Conservation (phyloP, 106 monocot species). For the Allium sativum region DNA sequence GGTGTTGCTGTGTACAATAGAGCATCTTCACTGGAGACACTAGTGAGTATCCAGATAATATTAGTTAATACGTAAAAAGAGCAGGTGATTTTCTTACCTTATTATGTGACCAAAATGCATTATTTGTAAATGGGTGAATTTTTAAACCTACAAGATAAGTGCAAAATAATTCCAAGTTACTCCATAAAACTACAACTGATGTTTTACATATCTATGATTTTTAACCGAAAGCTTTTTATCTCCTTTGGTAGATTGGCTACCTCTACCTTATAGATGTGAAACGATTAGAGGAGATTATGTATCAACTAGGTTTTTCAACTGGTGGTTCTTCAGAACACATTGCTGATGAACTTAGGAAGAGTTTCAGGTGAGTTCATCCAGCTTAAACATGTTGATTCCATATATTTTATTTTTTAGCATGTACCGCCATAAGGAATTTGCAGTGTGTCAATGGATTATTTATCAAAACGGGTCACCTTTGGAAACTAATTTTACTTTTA, state of each 20-base stretch:
- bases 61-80: too few species aligned
- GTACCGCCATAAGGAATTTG: too few species aligned
- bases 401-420: too few species aligned
- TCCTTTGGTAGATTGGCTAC: slow-evolving; percentile 58
- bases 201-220: too few species aligned
- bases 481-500: too few species aligned
- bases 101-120: neutral
- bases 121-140: neutral
- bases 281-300: slow-evolving; percentile 83
- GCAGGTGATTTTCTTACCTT: neutral
- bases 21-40: slow-evolving; percentile 88
- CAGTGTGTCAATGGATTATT: too few species aligned
- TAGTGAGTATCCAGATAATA: slow-evolving; percentile 28
- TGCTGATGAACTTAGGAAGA: slow-evolving; percentile 36
- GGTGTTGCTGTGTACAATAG: slow-evolving; percentile 79
- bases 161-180: too few species aligned
- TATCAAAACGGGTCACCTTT: too few species aligned
- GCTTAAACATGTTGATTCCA: neutral
- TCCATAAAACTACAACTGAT: too few species aligned
- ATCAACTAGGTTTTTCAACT: slow-evolving; percentile 65
- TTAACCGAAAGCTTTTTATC: neutral
- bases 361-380: slow-evolving; percentile 15
- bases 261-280: slow-evolving; percentile 83
- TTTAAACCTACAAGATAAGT: neutral
- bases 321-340: slow-evolving; percentile 57